Conservation (phyloP, 2,329 filamentous ascomycete species). For the Penicillium sp. region DNA sequence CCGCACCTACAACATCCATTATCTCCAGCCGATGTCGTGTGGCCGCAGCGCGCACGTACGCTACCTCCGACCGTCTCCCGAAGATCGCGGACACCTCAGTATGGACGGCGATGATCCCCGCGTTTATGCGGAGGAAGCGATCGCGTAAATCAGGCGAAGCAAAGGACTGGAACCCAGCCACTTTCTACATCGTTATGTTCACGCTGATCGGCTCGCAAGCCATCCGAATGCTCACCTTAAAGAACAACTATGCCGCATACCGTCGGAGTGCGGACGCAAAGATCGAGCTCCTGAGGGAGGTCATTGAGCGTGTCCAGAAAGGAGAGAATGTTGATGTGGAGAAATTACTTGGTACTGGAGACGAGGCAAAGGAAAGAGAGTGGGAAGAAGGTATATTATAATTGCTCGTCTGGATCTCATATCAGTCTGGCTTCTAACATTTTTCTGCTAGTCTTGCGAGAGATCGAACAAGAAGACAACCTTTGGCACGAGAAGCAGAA, state of each 20-base stretch:
- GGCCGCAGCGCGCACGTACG: conserved; percentile 15
- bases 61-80: conserved; percentile 24
- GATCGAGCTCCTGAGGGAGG: conserved; percentile 71
- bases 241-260: conserved; percentile 70
- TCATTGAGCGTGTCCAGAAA: conserved; percentile 47
- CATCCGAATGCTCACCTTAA: conserved; percentile 83
- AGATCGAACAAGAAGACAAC: conserved; percentile 42
- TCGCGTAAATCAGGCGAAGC: conserved; percentile 41
- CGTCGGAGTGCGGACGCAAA: conserved; percentile 74
- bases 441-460: conserved; percentile 33
- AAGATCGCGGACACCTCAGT: conserved; percentile 59
- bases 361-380: conserved; percentile 70
- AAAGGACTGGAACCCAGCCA: conserved; percentile 75
- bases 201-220: conserved; percentile 91
- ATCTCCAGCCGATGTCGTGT: conserved; percentile 3
- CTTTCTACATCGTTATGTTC: conserved; percentile 78
- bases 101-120: conserved; percentile 70
- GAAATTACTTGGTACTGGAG: conserved; percentile 73
- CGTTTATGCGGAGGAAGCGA: conserved; percentile 46
- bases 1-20: conserved; percentile 1
- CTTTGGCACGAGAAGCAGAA: conserved; percentile 34
- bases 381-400: conserved; percentile 75
- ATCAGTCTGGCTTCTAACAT: conserved; percentile 2
- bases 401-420: background rate
- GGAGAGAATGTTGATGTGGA: conserved; percentile 76